Conservation (phyloP, 2,329 filamentous ascomycete species). For the Fusarium sp. region DNA sequence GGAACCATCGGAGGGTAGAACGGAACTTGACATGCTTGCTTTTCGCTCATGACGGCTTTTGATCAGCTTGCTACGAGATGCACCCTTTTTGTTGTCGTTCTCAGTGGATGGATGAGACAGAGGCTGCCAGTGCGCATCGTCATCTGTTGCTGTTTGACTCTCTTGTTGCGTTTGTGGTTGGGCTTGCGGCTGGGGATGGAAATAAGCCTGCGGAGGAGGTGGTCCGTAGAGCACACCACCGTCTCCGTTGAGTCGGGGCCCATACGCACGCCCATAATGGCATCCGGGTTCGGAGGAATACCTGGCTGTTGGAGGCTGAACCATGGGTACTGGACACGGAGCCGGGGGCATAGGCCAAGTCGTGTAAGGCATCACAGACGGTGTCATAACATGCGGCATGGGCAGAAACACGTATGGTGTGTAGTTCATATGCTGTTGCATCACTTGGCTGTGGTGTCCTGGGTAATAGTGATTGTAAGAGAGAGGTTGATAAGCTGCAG, state of each 20-base stretch:
- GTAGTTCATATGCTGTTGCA: constrained; percentile 11
- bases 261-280: not conserved
- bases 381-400: not conserved
- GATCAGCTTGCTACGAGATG: not conserved
- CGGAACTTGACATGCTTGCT: not conserved
- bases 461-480: not conserved
- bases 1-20: not conserved
- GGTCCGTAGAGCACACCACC: not conserved
- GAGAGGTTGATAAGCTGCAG: not conserved
- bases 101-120: constrained; percentile 2
- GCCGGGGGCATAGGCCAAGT: constrained; percentile 18
- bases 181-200: not conserved
- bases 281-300: not conserved
- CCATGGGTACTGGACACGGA: constrained; percentile 1
- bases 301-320: not conserved
- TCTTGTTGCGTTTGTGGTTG: constrained; percentile 1
- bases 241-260: not conserved
- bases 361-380: constrained; percentile 17
- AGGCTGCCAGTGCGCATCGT: constrained; percentile 1
- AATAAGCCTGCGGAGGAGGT: constrained; percentile 9
- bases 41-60: constrained; percentile 1
- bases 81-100: not conserved
- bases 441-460: not conserved
- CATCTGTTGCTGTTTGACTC: not conserved
- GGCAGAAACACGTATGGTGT: constrained; percentile 1